A percentile compares a stretch with the other conserved stretches of the same genome.
Conservation (phyloP, 768 basidiomycete species). For the Phlebiopsis gigantea region DNA sequence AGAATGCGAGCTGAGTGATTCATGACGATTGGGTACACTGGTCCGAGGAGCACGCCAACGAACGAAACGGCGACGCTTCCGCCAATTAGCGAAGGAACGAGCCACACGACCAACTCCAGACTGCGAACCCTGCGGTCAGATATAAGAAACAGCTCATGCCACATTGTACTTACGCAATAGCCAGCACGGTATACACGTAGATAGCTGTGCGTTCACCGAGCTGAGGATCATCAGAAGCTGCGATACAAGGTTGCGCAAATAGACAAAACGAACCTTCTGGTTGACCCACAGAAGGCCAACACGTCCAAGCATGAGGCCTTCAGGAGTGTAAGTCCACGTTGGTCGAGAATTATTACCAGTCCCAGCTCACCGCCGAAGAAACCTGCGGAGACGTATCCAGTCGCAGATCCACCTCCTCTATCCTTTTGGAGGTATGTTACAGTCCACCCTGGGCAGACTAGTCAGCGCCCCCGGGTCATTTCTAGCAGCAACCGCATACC, state of each 20-base stretch:
- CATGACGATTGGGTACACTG: conserved; percentile 41
- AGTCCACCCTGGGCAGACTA: conserved; percentile 40
- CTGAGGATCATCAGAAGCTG: conserved; percentile 15
- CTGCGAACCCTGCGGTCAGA: conserved; percentile 21
- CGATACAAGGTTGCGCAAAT: neutral
- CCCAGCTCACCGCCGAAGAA: conserved; percentile 39
- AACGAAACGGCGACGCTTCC: conserved; percentile 50
- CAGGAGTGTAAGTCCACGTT: neutral
- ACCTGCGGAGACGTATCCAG: conserved; percentile 47
- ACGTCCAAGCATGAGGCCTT: conserved; percentile 48
- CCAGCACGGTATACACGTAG: conserved; percentile 31
- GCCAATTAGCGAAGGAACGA: conserved; percentile 46
- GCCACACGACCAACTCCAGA: conserved; percentile 54
- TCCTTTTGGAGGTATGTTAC: conserved; percentile 44
- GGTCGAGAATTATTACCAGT: neutral
- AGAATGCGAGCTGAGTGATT: conserved; percentile 36
- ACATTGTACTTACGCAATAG: conserved; percentile 32
- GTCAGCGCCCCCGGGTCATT: neutral
- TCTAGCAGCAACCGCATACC: conserved; percentile 22
- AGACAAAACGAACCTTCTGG: conserved; percentile 26
- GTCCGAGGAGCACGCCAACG: conserved; percentile 48
- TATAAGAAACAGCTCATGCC: neutral
- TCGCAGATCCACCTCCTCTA: conserved; percentile 38
- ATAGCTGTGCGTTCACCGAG: conserved; percentile 33
- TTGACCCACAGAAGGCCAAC: conserved; percentile 48